Evolutionary conservation across 148 eudicot species (phyloP).

Genomic region (Amaranthus palmeri): DNA sequence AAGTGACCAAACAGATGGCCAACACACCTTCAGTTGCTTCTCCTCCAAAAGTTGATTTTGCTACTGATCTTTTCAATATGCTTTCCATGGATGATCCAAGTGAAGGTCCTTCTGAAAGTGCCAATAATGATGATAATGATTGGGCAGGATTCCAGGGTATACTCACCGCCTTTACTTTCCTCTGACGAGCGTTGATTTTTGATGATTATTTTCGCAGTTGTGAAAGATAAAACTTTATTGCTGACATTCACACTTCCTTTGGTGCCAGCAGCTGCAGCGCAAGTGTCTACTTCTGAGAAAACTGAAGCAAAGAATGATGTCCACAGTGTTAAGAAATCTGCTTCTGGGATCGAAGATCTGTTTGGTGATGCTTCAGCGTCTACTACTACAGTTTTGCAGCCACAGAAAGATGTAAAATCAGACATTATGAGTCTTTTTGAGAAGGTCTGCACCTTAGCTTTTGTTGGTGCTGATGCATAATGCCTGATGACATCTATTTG

Average conservation of each 20-base stretch:
- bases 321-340: conserved; percentile 42
- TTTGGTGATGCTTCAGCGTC: conserved; percentile 54
- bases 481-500: background rate
- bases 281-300: conserved; percentile 55
- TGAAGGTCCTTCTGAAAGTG: conserved; percentile 55
- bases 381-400: conserved; percentile 34
- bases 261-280: conserved; percentile 61
- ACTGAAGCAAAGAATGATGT: conserved; percentile 35
- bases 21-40: conserved; percentile 37
- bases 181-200: background rate
- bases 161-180: conserved; percentile 18
- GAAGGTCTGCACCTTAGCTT: conserved; percentile 47
- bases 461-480: background rate
- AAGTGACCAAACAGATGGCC: conserved; percentile 42
- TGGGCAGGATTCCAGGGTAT: conserved; percentile 98
- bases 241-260: background rate
- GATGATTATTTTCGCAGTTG: background rate
- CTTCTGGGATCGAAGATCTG: conserved; percentile 73
- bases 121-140: conserved; percentile 61
- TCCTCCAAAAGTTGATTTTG: conserved; percentile 75
- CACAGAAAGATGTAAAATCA: conserved; percentile 75
- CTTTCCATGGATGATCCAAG: conserved; percentile 75
- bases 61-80: conserved; percentile 90
- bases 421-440: conserved; percentile 98
- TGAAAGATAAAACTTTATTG: background rate